Evolutionary conservation across 495 filamentous ascomycete species (phyloP).

Genomic region (Podospora sp.): DNA sequence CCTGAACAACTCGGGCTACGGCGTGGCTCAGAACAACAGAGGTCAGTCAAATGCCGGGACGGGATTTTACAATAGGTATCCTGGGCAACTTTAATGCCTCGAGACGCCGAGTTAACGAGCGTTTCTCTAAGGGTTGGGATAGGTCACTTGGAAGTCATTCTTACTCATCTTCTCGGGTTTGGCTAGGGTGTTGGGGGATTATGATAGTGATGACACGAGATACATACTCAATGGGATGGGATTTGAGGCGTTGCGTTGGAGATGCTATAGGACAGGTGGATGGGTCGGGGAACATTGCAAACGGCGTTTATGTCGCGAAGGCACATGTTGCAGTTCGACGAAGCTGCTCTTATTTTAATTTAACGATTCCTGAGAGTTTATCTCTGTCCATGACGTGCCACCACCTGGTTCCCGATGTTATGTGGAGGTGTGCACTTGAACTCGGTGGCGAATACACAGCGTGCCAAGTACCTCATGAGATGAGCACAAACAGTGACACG

Average conservation of each 20-base stretch:
- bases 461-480: not conserved
- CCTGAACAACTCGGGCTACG: conserved; percentile 28
- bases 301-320: not conserved
- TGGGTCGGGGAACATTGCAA: not conserved
- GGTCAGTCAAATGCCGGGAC: conserved; percentile 23
- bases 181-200: not conserved
- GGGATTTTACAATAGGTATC: conserved; percentile 22
- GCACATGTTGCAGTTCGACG: not conserved
- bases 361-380: too few species aligned
- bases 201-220: conserved; percentile 1
- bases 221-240: not conserved
- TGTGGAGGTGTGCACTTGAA: not conserved
- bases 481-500: not conserved
- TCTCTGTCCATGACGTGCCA: too few species aligned
- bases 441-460: not conserved
- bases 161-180: not conserved
- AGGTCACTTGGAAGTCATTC: conserved; percentile 7
- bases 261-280: not conserved
- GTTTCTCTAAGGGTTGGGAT: conserved; percentile 29
- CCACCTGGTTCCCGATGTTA: not conserved
- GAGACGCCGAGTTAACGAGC: conserved; percentile 24
- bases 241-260: not conserved
- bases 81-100: conserved; percentile 35
- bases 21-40: conserved; percentile 24
- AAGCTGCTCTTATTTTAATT: not conserved